These are phyloP conservation scores for Podospora pseudopauciseta DNA, from an alignment of 495 filamentous ascomycete genomes.

Conservation along the genomic window DNA sequence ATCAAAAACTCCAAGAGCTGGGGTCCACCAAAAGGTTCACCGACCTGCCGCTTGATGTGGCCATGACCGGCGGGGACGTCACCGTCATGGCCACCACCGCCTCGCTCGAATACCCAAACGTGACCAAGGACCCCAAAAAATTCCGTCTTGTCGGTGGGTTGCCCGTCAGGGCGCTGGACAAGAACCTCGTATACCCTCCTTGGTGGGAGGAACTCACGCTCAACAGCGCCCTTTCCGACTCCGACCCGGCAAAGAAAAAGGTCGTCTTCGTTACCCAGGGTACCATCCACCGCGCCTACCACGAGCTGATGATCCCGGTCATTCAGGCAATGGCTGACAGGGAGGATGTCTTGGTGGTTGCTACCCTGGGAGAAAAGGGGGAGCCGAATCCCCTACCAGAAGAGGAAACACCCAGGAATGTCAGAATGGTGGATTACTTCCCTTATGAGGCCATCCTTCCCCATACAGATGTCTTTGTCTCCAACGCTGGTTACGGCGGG, in stretches of 20 bases:
- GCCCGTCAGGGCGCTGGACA: slow-evolving; percentile 15
- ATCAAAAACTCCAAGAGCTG: slow-evolving; percentile 16
- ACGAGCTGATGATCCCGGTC: slow-evolving; percentile 36
- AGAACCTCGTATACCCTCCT: slow-evolving; percentile 14
- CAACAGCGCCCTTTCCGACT: slow-evolving; percentile 19
- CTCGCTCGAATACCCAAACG: slow-evolving; percentile 17
- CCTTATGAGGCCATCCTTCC: slow-evolving; percentile 37
- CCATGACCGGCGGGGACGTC: slow-evolving; percentile 32
- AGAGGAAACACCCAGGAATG: slow-evolving; percentile 25
- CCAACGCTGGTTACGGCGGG: slow-evolving; percentile 40
- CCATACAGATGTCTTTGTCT: slow-evolving; percentile 36
- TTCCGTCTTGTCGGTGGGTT: slow-evolving; percentile 21
- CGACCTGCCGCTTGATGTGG: slow-evolving; percentile 13
- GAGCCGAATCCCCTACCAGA: slow-evolving; percentile 13
- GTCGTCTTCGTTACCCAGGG: slow-evolving; percentile 41
- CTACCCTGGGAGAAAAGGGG: slow-evolving; percentile 27
- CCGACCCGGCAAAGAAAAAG: slow-evolving; percentile 22
- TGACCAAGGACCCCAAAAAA: neutral
- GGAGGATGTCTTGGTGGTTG: slow-evolving; percentile 31
- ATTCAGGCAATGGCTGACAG: slow-evolving; percentile 28
- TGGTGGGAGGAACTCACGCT: slow-evolving; percentile 32
- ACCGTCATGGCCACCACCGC: slow-evolving; percentile 34
- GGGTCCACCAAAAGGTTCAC: slow-evolving; percentile 14
- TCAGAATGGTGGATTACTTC: slow-evolving; percentile 34
- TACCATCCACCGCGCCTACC: slow-evolving; percentile 31